A percentile compares a stretch with the other conserved stretches of the same genome.
Conservation (phyloP, 106 monocot species). For the Acorus gramineus region DNA sequence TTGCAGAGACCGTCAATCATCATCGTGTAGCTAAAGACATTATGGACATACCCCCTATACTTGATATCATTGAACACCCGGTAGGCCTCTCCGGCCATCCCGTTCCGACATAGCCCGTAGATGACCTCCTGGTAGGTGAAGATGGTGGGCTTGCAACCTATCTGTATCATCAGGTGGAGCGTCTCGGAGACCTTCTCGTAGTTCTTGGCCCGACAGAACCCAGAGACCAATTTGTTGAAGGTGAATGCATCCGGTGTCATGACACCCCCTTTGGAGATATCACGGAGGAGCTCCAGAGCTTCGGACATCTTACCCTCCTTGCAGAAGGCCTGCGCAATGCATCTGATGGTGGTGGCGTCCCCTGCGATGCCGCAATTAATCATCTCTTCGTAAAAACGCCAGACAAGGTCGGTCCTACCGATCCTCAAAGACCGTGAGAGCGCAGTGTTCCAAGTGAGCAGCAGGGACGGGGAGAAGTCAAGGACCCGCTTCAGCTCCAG, state of each 20-base stretch:
- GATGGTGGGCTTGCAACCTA: constrained; percentile 7
- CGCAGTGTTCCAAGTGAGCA: constrained; percentile 7
- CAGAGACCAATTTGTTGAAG: constrained; percentile 9
- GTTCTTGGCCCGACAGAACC: constrained; percentile 5
- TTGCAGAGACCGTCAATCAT: constrained; percentile 26
- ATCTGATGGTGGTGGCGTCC: constrained; percentile 6
- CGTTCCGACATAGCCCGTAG: constrained; percentile 5
- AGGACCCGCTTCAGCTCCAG: not conserved
- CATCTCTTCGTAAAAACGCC: constrained; percentile 16
- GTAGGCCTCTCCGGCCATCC: constrained; percentile 4
- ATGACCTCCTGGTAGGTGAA: constrained; percentile 16
- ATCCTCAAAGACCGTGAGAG: constrained; percentile 1
- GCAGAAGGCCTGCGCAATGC: constrained; percentile 11
- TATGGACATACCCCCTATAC: constrained; percentile 9
- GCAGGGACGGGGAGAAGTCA: not conserved
- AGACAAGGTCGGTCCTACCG: constrained; percentile 14
- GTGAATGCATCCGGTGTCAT: constrained; percentile 1
- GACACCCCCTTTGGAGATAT: constrained; percentile 8
- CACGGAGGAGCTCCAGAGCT: constrained; percentile 7
- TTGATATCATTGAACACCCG: constrained; percentile 6
- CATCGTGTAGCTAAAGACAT: constrained; percentile 6
- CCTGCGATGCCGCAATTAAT: not conserved
- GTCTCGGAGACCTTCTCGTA: constrained; percentile 17
- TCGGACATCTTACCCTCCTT: constrained; percentile 8
- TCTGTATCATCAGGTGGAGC: constrained; percentile 20